A percentile compares a stretch with the other conserved stretches of the same genome.
These are phyloP conservation scores for Exophiala bonariae DNA, from an alignment of 2,329 filamentous ascomycete genomes.

Conservation along the genomic window DNA sequence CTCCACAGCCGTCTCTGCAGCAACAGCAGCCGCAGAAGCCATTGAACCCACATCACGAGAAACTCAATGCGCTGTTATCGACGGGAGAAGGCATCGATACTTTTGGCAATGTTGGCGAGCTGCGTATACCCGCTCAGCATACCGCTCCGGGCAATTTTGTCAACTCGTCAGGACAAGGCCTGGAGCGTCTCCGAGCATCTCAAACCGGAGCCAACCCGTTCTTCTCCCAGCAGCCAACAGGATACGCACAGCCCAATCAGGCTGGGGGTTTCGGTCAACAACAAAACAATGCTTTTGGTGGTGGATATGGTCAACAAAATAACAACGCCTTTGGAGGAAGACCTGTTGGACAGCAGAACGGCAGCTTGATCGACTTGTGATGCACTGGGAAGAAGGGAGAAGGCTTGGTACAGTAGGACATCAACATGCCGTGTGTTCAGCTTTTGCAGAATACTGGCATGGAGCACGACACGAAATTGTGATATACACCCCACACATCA, in stretches of 20 bases:
- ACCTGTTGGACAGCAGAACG: slow-evolving; percentile 48
- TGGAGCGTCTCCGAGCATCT: slow-evolving; percentile 66
- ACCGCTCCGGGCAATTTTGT: slow-evolving; percentile 95
- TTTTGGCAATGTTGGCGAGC: slow-evolving; percentile 93
- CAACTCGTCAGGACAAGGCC: slow-evolving; percentile 86
- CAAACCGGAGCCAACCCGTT: slow-evolving; percentile 87
- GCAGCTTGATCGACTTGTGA: slow-evolving; percentile 64
- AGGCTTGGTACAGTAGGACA: background rate
- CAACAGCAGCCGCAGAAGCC: slow-evolving; percentile 41
- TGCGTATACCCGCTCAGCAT: slow-evolving; percentile 93
- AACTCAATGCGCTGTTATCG: slow-evolving; percentile 82
- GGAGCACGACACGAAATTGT: background rate
- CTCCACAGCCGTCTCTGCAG: slow-evolving; percentile 44
- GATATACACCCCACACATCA: background rate
- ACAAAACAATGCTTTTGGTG: slow-evolving; percentile 57
- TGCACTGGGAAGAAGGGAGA: slow-evolving; percentile 7
- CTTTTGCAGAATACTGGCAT: background rate
- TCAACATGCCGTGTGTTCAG: background rate
- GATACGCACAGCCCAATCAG: slow-evolving; percentile 49
- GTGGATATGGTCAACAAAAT: slow-evolving; percentile 47
- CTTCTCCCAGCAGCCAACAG: slow-evolving; percentile 78
- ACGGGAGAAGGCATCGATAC: slow-evolving; percentile 93
- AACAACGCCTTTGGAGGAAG: no score
- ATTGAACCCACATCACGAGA: slow-evolving; percentile 62
- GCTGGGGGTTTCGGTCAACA: slow-evolving; percentile 46